Base-by-base conservation (phyloP, 768 basidiomycete species). In the Leucosporidium yakuticum region DNA sequence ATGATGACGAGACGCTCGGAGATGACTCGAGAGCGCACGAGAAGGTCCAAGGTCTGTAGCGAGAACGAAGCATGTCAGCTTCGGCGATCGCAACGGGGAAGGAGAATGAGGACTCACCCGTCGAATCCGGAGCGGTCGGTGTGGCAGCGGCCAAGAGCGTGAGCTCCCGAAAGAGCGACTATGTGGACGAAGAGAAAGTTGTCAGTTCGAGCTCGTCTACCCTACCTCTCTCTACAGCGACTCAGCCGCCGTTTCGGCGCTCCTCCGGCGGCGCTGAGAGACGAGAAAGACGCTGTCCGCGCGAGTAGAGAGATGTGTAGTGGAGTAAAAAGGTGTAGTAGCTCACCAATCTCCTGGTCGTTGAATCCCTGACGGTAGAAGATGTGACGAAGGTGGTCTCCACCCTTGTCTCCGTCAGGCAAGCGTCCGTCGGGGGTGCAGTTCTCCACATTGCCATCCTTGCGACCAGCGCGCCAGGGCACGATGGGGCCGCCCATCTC, bases 71-170 rank as follows among this genome's bases (percentile, higher is more conserved):
- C 27, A n/a, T 12, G 51, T n/a, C n/a, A 29, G n/a, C 9, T 11
- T 29, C 29, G 6, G 51, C n/a, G 29, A 54, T 29, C 4, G 51
- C n/a, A 21, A 54, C n/a, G 29, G 8, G 12, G 51, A 54, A 62
- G 59, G 34, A 44, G 44, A 62, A 49, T 59, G 65, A 91, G 89
- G 92, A n/a, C 91, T 17, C 89, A 44, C 39, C 39, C 91, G 11
- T 89, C 87, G 77, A 87, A 94, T 51, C 89, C 90, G 65, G 88
- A 89, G 62, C 90, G 85, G 79, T 90, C 84, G 65, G 82, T 66
- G 82, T 99, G 95, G 84, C 92, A 95, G 77, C 95, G 90, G 29
- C 96, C 95, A 55, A 99, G 86, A 67, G 92, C 93, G 77, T 99
- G 95, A 48, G 91, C 93, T 70, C 95, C 95, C 29, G 85, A 85